Base-by-base conservation (phyloP, 805 yeast genomes). In the Diddensiella transvaalensis region DNA sequence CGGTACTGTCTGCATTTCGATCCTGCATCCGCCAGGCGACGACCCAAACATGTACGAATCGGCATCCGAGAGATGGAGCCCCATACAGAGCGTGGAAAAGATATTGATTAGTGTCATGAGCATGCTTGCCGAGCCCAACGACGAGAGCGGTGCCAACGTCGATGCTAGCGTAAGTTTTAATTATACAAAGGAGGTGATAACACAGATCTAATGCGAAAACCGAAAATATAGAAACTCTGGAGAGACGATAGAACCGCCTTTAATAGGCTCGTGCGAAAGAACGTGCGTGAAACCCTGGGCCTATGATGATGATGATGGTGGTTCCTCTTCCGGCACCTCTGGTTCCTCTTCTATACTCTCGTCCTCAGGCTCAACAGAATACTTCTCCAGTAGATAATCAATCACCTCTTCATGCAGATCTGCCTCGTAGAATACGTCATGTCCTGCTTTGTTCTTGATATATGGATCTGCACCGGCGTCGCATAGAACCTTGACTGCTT, bases 51-150 rank as follows among this genome's bases (percentile, higher is more conserved):
- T 85, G 76, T 93, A 93, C 68, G 99, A 93, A 66, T 69, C 87
- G 24, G 96, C 98, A 0, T 95, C 90, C 58, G 99, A 93, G 69
- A 74, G 99, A 56, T 93, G 99, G 99, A 86, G 95, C 4, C 99
- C 99, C 0, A 90, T 93, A 24, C 99, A 93, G 66, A 86, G 95
- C 63, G 90, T 93, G n/a, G 99, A 93, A 69, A 93, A 93, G 76
- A 93, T 93, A 52, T 72, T 93, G 52, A 69, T 93, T 50, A 85
- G 95, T 66, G 98, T 93, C 19, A 80, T 90, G 76, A 86, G 96
- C 60, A 90, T 93, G 97, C 74, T 93, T 52, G 96, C 97, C 8
- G 73, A 93, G 67, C 98, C 99, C 2, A 93, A 93, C 62, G 84
- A 87, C 26, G 97, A 91, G 66, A 85, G 95, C 59, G 98, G 97